Evolutionary conservation across 805 yeast genomes (phyloP).

Genomic region (Vanderwaltozyma verrucispora): DNA sequence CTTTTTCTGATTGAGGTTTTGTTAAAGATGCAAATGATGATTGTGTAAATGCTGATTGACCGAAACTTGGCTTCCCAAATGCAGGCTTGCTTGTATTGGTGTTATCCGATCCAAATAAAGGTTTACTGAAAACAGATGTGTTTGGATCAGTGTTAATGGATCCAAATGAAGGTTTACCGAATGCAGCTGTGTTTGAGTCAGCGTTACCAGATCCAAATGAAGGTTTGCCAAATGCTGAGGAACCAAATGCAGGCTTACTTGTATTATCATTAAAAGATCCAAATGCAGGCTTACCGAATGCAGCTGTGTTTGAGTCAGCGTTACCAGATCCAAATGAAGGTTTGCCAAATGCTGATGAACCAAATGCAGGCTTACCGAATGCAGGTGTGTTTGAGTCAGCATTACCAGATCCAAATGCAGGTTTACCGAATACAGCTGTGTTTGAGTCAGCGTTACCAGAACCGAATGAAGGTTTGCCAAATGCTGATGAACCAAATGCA

Average conservation of each 20-base stretch:
- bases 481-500: conserved; percentile 11
- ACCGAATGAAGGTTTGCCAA: conserved; percentile 8
- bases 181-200: conserved; percentile 2
- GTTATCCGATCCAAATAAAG: neutral
- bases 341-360: conserved; percentile 15
- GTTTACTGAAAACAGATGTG: too few species aligned
- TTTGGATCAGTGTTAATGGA: conserved; percentile 4
- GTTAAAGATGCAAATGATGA: too few species aligned
- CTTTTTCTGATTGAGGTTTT: too few species aligned
- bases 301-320: neutral
- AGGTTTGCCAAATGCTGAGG: too few species aligned
- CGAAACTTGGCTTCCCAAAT: conserved; percentile 11
- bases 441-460: neutral
- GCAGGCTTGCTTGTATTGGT: conserved; percentile 3
- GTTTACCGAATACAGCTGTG: conserved; percentile 5
- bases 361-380: conserved; percentile 7
- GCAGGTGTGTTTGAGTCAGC: neutral
- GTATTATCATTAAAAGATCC: too few species aligned
- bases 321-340: conserved; percentile 1
- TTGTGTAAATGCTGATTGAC: too few species aligned
- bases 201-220: conserved; percentile 15
- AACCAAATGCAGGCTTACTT: too few species aligned
- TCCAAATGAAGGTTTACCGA: conserved; percentile 7
- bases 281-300: conserved; percentile 7
- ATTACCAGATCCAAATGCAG: conserved; percentile 15